Conservation (phyloP, 2,329 filamentous ascomycete genomes). For the Blastomyces silverae region DNA sequence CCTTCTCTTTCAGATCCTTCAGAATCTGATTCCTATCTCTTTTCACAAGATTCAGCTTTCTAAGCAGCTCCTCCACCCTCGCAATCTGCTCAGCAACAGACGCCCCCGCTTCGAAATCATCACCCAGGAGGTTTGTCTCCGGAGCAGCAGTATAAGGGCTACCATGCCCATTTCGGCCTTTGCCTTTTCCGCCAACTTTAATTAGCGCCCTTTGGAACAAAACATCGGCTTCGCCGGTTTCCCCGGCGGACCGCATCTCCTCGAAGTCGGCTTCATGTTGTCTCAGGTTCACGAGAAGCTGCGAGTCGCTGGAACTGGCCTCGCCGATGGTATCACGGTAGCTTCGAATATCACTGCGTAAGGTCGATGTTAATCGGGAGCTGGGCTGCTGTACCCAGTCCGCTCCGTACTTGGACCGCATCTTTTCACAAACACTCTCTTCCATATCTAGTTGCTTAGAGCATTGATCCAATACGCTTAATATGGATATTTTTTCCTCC, state of each 20-base stretch:
- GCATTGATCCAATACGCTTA: conserved; percentile 66
- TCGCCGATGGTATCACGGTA: conserved; percentile 87
- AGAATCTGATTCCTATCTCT: conserved; percentile 83
- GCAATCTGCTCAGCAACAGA: conserved; percentile 86
- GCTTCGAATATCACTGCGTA: conserved; percentile 77
- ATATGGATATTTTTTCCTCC: conserved; percentile 67
- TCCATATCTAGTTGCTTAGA: conserved; percentile 91
- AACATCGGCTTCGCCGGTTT: conserved; percentile 77
- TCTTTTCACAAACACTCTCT: conserved; percentile 97
- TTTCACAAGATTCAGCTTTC: conserved; percentile 88
- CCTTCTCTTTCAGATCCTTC: conserved; percentile 97
- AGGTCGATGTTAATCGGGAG: conserved; percentile 75
- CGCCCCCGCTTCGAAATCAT: conserved; percentile 70
- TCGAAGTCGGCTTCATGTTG: conserved; percentile 86
- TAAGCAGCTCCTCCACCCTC: conserved; percentile 80
- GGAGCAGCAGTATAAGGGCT: conserved; percentile 52
- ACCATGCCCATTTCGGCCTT: conserved; percentile 55
- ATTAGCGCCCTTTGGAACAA: conserved; percentile 82
- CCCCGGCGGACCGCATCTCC: conserved; percentile 85
- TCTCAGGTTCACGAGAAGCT: conserved; percentile 73
- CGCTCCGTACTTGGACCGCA: conserved; percentile 91
- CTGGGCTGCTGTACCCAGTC: conserved; percentile 99
- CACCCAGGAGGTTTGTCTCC: conserved; percentile 79
- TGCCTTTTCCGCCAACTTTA: conserved; percentile 58
- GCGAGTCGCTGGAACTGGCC: conserved; percentile 75